Conservation (phyloP, 1,284 basidiomycete species). For the Marasmius oreades region DNA sequence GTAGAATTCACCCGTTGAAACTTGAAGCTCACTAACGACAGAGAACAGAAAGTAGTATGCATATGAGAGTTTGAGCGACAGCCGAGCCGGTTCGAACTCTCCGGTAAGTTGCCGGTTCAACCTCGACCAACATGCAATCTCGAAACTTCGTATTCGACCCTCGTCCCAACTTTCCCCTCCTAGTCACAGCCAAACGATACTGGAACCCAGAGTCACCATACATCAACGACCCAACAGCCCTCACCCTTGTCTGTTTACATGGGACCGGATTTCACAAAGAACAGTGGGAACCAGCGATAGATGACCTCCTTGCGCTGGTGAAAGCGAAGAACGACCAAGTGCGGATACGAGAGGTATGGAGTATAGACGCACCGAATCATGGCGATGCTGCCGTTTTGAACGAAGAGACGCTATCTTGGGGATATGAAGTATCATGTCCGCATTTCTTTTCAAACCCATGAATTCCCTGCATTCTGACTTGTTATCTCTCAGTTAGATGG, state of each 20-base stretch:
- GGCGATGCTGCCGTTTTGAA: conserved; percentile 33
- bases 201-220: conserved; percentile 31
- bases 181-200: conserved; percentile 47
- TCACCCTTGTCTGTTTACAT: conserved; percentile 49
- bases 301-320: conserved; percentile 37
- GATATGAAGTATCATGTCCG: conserved; percentile 41
- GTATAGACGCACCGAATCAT: not conserved
- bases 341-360: conserved; percentile 45
- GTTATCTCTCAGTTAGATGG: conserved; percentile 25
- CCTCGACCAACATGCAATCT: conserved; percentile 9
- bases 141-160: conserved; percentile 46
- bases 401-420: conserved; percentile 29
- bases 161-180: conserved; percentile 45
- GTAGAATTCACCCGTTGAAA: too few species aligned
- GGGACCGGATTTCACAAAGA: conserved; percentile 55
- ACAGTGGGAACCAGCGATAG: conserved; percentile 51
- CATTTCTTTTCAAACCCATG: conserved; percentile 9
- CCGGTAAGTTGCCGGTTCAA: not conserved
- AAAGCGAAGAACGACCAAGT: conserved; percentile 14
- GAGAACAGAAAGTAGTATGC: too few species aligned
- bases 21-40: too few species aligned
- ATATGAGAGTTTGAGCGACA: not conserved
- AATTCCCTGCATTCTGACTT: not conserved
- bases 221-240: conserved; percentile 32
- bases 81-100: not conserved